Base-by-base conservation (phyloP, 1,284 basidiomycete genomes). In the Trametes sp. region DNA sequence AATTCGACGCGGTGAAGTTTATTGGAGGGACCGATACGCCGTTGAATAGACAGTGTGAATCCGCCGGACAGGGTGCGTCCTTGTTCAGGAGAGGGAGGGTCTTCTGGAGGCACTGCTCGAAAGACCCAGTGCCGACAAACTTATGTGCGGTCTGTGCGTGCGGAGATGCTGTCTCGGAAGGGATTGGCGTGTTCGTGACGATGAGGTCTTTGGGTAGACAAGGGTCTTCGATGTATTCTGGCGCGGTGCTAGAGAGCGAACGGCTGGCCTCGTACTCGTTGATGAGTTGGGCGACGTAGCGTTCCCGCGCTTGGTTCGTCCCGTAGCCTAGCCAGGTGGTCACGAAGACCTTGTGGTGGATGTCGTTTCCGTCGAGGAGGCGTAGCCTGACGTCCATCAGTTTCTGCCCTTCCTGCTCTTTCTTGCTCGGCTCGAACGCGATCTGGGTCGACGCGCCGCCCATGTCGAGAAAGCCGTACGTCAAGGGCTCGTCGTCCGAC, bases 321-420 rank as follows among this genome's bases (percentile, higher is more conserved):
- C 98, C 98, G 74, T 97, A 99, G 7, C 97, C 98, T 29, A 99
- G 82, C 95, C 98, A 99, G 0, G 96, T 98, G 53, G 97, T 98
- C 54, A 98, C 96, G 69, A 99, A 99, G 19, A 99, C 95, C 62
- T 91, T 88, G 80, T 98, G 96, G 63, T 86, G 85, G 54, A 98
- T 92, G 67, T 94, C 90, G 72, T 92, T 86, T 4, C 97, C 96
- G 35, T 91, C 87, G 44, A 99, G 77, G 52, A 98, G 82, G 61
- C 93, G 86, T 52, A 99, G 76, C 24, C 89, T 84, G 36, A 99
- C 94, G 63, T 91, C 88, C 45, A 92, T 85, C n/a, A 98, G 80
- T 61, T 90, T 85, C 51, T 87, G 83, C 28, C 84, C 64, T 77
- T 82, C 78, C 64, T 80, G 81, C 70, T 88, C 88, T 54, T 82